These are phyloP conservation scores for Taxillus chinensis DNA, from an alignment of 164 flowering plant genomes.

Conservation along the genomic window DNA sequence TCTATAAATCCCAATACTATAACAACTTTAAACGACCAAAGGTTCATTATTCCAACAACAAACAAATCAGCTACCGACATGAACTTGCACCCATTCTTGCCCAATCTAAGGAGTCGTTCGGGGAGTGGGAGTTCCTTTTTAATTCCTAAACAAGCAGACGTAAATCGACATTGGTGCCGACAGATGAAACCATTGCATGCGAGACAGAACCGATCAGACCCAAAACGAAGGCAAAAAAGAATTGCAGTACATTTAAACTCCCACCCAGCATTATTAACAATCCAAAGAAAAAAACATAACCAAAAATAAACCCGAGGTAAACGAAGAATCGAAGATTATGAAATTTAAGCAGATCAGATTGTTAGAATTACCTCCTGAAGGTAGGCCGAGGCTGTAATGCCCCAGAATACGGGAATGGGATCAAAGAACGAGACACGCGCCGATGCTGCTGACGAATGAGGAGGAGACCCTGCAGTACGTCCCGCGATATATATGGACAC, in stretches of 20 bases:
- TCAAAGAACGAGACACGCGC: not conserved
- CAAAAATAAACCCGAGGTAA: not conserved
- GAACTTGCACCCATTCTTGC: too few species aligned
- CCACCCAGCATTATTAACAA: not conserved
- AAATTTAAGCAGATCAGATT: not conserved
- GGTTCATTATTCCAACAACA: not conserved
- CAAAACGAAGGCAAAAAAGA: not conserved
- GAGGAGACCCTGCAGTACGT: too few species aligned
- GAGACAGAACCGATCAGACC: not conserved
- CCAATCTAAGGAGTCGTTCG: too few species aligned
- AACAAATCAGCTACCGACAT: not conserved
- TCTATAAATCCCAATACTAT: not conserved
- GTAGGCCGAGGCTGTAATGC: too few species aligned
- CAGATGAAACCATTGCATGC: slow-evolving; percentile 1
- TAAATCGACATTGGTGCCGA: not conserved
- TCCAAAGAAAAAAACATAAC: not conserved
- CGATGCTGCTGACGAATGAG: not conserved
- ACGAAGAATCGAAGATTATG: not conserved
- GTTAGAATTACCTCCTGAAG: not conserved
- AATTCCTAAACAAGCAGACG: not conserved
- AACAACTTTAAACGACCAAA: too few species aligned
- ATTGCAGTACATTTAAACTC: not conserved
- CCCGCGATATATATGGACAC: too few species aligned
- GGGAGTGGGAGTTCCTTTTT: not conserved
- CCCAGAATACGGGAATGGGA: too few species aligned